phyloP scores from a whole-genome alignment of 768 basidiomycete genomes.

The Candolleomyces aberdarensis region DNA sequence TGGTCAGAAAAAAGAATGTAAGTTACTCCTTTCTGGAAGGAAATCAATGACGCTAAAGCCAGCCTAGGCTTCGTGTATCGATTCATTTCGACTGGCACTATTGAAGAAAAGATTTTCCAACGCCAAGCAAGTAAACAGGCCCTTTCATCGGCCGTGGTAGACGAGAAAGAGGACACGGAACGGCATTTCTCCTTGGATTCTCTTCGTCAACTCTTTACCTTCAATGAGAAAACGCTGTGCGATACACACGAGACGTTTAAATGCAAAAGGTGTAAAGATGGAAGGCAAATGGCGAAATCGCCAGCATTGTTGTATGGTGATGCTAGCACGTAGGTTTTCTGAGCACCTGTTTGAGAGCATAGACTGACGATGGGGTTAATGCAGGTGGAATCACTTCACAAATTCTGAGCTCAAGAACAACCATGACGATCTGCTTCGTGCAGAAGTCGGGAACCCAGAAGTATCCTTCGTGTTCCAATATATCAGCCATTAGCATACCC shows the following conservation, averaged over 20 bases:
- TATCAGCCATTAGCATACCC: constrained; percentile 66
- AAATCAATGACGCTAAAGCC: not conserved
- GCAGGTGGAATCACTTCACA: constrained; percentile 96
- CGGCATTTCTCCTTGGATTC: constrained; percentile 92
- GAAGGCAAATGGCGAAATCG: constrained; percentile 78
- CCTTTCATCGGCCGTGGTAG: constrained; percentile 95
- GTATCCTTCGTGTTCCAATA: constrained; percentile 98
- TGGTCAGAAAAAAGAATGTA: constrained; percentile 99
- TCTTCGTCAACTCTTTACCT: constrained; percentile 86
- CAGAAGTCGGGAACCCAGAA: constrained; percentile 78
- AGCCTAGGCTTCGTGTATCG: constrained; percentile 91
- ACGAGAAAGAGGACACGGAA: constrained; percentile 93
- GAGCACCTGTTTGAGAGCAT: not conserved
- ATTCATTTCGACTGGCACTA: constrained; percentile 95
- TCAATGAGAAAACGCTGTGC: constrained; percentile 81
- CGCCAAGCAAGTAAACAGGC: constrained; percentile 95
- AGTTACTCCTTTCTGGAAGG: constrained; percentile 21
- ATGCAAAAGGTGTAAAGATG: constrained; percentile 86
- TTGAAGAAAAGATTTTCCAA: constrained; percentile 99
- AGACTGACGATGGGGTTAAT: not conserved
- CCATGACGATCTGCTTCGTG: constrained; percentile 92
- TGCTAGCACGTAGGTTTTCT: constrained; percentile 82
- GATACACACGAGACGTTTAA: constrained; percentile 99
- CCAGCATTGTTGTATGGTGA: constrained; percentile 92
- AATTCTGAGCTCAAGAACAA: constrained; percentile 85